A percentile compares a stretch with the other conserved stretches of the same genome.
These are phyloP conservation scores for Notholithocarpus densiflorus DNA, from an alignment of 306 rosid genomes.

Conservation along the genomic window DNA sequence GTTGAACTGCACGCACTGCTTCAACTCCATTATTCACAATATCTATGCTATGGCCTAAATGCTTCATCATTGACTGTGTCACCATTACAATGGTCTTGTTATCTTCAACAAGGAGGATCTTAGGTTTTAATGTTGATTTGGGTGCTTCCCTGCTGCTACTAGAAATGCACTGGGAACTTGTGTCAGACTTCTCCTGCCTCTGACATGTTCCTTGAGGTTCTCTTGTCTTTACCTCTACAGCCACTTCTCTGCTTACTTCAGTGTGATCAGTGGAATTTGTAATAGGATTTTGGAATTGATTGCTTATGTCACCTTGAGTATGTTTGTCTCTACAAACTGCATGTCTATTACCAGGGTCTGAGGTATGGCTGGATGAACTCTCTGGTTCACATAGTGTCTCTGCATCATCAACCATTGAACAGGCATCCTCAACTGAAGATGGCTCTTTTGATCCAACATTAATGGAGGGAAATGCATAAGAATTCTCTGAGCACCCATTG, in stretches of 20 bases:
- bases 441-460: slow-evolving; percentile 29
- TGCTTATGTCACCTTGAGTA: slow-evolving; percentile 27
- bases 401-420: slow-evolving; percentile 34
- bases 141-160: slow-evolving; percentile 32
- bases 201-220: slow-evolving; percentile 35
- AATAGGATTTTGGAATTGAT: slow-evolving; percentile 29
- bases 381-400: slow-evolving; percentile 38
- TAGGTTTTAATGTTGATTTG: slow-evolving; percentile 42
- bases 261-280: slow-evolving; percentile 26
- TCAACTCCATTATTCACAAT: slow-evolving; percentile 85
- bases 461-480: slow-evolving; percentile 36
- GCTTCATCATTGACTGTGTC: slow-evolving; percentile 88
- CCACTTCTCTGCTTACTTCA: slow-evolving; percentile 30
- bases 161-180: slow-evolving; percentile 24
- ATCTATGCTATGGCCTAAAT: slow-evolving; percentile 73
- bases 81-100: slow-evolving; percentile 93
- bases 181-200: slow-evolving; percentile 38
- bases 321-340: slow-evolving; percentile 20
- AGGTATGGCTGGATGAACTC: slow-evolving; percentile 30
- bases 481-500: slow-evolving; percentile 40
- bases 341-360: slow-evolving; percentile 24
- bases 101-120: slow-evolving; percentile 91
- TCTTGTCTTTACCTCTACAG: slow-evolving; percentile 20
- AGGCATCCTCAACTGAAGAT: slow-evolving; percentile 38
- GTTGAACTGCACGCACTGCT: slow-evolving; percentile 72